Percentiles rank a stretch among this genome's conserved stretches.
Conservation (phyloP, 371 early-diverging fungal species). For the Circinella umbellata region DNA sequence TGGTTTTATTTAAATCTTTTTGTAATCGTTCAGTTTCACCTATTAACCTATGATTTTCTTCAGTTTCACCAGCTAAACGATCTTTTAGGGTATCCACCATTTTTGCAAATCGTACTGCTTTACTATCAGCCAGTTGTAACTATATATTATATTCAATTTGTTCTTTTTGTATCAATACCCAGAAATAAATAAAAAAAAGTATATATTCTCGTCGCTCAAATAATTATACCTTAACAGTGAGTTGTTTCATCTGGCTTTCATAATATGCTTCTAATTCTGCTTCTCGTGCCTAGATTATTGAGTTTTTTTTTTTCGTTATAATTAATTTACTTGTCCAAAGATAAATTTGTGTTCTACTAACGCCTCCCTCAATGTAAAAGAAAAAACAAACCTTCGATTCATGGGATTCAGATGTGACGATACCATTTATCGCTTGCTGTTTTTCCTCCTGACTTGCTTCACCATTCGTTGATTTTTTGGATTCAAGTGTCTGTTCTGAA, state of each 20-base stretch:
- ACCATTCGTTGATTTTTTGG: constrained; percentile 8
- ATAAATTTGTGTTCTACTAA: no score
- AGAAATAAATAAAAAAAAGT: no score
- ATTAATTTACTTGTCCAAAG: no score
- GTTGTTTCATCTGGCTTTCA: constrained; percentile 29
- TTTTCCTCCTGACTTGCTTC: background rate
- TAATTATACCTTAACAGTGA: constrained; percentile 49
- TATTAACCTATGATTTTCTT: constrained; percentile 21
- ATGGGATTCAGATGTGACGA: background rate
- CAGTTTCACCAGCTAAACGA: constrained; percentile 26
- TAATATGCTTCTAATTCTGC: constrained; percentile 34
- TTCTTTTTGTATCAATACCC: no score
- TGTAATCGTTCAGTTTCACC: constrained; percentile 35
- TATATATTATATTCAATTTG: constrained; percentile 5
- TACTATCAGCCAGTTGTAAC: constrained; percentile 48
- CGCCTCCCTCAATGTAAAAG: no score
- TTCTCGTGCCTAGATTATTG: constrained; percentile 16
- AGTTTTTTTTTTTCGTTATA: no score
- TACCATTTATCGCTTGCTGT: constrained; percentile 4
- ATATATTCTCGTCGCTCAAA: no score
- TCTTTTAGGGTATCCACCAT: constrained; percentile 39
- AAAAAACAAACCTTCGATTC: background rate
- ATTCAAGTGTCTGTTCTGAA: background rate
- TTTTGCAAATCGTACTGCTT: constrained; percentile 38
- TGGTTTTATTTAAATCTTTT: constrained; percentile 30